Evolutionary conservation across 2,329 filamentous ascomycete genomes (phyloP).

Genomic region (Aureobasidium vineae): DNA sequence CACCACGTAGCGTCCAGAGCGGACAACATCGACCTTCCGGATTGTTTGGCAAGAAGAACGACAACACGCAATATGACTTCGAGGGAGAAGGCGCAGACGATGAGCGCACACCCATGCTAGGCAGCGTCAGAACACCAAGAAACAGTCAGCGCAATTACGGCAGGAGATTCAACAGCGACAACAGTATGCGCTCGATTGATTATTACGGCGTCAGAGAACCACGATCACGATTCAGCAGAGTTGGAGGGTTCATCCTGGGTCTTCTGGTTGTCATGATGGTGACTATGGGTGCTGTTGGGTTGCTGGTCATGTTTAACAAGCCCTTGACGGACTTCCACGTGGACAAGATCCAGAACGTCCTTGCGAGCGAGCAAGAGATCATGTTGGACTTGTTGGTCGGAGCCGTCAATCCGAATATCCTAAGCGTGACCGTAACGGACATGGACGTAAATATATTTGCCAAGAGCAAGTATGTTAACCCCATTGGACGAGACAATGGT

Average conservation of each 20-base stretch:
- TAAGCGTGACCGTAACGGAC: constrained; percentile 79
- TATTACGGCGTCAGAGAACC: constrained; percentile 33
- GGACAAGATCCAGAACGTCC: constrained; percentile 78
- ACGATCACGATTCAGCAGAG: constrained; percentile 46
- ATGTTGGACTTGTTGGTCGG: constrained; percentile 89
- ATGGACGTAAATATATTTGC: constrained; percentile 93
- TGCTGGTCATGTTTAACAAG: constrained; percentile 89
- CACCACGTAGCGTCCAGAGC: constrained; percentile 57
- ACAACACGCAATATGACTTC: constrained; percentile 70
- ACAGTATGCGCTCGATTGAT: constrained; percentile 52
- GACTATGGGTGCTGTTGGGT: constrained; percentile 79
- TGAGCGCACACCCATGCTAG: constrained; percentile 76
- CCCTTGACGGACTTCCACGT: constrained; percentile 77
- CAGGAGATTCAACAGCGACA: constrained; percentile 54
- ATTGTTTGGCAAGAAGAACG: constrained; percentile 53
- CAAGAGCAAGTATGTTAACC: constrained; percentile 83
- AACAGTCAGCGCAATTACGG: constrained; percentile 45
- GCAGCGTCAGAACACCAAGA: constrained; percentile 61
- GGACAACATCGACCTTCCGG: constrained; percentile 43
- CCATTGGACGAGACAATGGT: constrained; percentile 14
- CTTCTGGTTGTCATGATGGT: constrained; percentile 77
- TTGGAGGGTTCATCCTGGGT: constrained; percentile 85
- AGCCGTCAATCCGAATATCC: constrained; percentile 89
- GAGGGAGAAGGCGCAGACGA: constrained; percentile 78
- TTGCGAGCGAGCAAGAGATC: constrained; percentile 90